Conservation (phyloP, 2,329 filamentous ascomycete genomes). For the Stagonosporopsis chrysanthemi region DNA sequence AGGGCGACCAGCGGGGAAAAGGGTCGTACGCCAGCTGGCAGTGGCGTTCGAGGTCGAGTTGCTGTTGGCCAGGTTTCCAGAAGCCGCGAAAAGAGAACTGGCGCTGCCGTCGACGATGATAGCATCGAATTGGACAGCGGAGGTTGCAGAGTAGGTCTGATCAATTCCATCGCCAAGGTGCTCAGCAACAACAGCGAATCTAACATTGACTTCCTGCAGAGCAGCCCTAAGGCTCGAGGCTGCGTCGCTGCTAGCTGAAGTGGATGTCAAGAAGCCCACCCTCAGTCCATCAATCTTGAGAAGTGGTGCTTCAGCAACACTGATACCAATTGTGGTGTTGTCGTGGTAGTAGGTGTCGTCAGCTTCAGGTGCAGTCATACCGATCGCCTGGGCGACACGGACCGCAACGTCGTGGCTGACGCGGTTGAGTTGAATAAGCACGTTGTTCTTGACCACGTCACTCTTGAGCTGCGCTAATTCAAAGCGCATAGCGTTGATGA, state of each 20-base stretch:
- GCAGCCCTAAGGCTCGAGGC: slow-evolving; percentile 62
- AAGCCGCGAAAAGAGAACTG: slow-evolving; percentile 62
- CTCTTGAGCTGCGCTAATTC: slow-evolving; percentile 69
- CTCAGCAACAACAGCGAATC: slow-evolving; percentile 68
- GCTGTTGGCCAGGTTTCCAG: slow-evolving; percentile 33
- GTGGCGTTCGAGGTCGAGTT: slow-evolving; percentile 38
- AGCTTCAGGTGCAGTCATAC: slow-evolving; percentile 63
- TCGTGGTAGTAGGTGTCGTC: slow-evolving; percentile 72
- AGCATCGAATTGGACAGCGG: slow-evolving; percentile 68
- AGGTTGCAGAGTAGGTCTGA: slow-evolving; percentile 70
- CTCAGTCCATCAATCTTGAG: slow-evolving; percentile 68
- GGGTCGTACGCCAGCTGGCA: slow-evolving; percentile 51
- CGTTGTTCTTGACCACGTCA: slow-evolving; percentile 67
- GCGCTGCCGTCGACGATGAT: slow-evolving; percentile 66
- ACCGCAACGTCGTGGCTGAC: slow-evolving; percentile 71
- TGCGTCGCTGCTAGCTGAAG: slow-evolving; percentile 52
- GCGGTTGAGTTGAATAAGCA: slow-evolving; percentile 72
- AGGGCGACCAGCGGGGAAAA: slow-evolving; percentile 71
- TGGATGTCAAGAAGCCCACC: slow-evolving; percentile 68
- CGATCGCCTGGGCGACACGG: slow-evolving; percentile 70
- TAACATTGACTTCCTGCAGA: slow-evolving; percentile 61
- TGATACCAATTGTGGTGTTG: slow-evolving; percentile 69
- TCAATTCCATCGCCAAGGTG: slow-evolving; percentile 62
- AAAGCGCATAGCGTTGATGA: slow-evolving; percentile 77
- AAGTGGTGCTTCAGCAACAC: slow-evolving; percentile 65